A percentile compares a stretch with the other conserved stretches of the same genome.
Conservation (phyloP, 352 stramenopile species). For the Phytophthora crassamura region DNA sequence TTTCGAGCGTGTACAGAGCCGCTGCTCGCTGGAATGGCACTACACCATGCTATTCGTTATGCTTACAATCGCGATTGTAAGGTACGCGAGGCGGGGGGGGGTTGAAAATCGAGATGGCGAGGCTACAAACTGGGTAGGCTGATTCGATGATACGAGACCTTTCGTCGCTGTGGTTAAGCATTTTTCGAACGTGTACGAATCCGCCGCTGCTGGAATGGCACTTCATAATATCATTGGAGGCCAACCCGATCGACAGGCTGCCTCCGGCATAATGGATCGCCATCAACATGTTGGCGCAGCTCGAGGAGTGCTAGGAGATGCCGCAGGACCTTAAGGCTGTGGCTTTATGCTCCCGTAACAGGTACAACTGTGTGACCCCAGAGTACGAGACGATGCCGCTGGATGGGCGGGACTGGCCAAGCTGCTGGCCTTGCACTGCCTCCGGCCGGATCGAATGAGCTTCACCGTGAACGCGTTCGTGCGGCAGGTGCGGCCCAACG, state of each 20-base stretch:
- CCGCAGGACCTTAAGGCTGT: slow-evolving; percentile 96
- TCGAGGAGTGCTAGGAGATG: slow-evolving; percentile 99
- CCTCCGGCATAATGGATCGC: slow-evolving; percentile 92
- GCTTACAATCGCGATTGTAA: too few relatives aligned
- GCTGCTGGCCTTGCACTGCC: slow-evolving; percentile 94
- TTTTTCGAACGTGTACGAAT: too few relatives aligned
- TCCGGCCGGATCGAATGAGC: slow-evolving; percentile 96
- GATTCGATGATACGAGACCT: too few relatives aligned
- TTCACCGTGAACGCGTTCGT: slow-evolving; percentile 96
- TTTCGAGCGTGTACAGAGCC: too few relatives aligned
- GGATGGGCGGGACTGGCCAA: slow-evolving; percentile 98
- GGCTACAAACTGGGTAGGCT: too few relatives aligned
- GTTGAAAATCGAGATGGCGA: too few relatives aligned
- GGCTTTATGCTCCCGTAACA: slow-evolving; percentile 95
- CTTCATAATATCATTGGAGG: too few relatives aligned
- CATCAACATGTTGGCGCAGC: slow-evolving; percentile 89
- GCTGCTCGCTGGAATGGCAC: too few relatives aligned
- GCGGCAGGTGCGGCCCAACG: slow-evolving; percentile 92
- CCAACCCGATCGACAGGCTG: slow-evolving; percentile 92
- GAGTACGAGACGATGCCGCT: slow-evolving; percentile 97
- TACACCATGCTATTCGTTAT: too few relatives aligned
- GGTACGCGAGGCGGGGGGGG: too few relatives aligned
- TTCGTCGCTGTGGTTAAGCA: too few relatives aligned
- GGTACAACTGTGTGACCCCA: slow-evolving; percentile 96
- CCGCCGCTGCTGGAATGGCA: too few relatives aligned